Percentiles rank a stretch among this genome's conserved stretches.
Conservation (phyloP, 2,329 filamentous ascomycete genomes). For the Aspergillus proliferans region DNA sequence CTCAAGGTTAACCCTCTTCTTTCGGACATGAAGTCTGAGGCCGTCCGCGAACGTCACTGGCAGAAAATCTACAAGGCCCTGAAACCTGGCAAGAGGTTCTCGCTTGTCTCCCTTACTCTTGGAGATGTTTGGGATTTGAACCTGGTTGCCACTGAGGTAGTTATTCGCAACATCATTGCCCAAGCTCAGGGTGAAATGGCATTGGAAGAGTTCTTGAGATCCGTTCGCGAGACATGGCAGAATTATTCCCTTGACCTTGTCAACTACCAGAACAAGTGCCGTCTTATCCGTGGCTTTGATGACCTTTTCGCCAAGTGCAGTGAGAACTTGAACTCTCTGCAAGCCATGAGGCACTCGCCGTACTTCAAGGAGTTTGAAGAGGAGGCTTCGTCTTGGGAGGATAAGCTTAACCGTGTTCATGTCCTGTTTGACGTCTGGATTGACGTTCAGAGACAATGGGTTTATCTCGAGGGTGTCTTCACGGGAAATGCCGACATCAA, state of each 20-base stretch:
- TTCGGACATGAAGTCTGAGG: conserved; percentile 89
- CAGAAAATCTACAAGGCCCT: conserved; percentile 95
- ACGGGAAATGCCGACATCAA: conserved; percentile 99
- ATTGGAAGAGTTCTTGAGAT: conserved; percentile 91
- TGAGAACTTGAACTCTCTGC: conserved; percentile 93
- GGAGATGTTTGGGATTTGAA: conserved; percentile 98
- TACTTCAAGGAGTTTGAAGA: conserved; percentile 99
- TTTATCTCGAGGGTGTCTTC: conserved; percentile 97
- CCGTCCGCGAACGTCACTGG: conserved; percentile 95
- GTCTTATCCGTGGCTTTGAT: conserved; percentile 95
- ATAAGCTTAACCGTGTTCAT: conserved; percentile 94
- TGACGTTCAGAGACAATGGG: conserved; percentile 99
- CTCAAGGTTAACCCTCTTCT: conserved; percentile 87
- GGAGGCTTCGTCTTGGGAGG: conserved; percentile 93
- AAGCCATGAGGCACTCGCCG: conserved; percentile 97
- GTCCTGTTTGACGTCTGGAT: conserved; percentile 99
- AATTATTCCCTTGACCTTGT: conserved; percentile 91
- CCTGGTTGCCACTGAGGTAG: conserved; percentile 73
- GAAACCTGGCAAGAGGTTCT: conserved; percentile 88
- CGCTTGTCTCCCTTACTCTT: conserved; percentile 88
- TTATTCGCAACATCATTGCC: conserved; percentile 87
- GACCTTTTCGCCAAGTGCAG: conserved; percentile 98
- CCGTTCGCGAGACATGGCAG: conserved; percentile 94
- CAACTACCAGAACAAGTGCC: conserved; percentile 96
- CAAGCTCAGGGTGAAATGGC: conserved; percentile 99